Conservation (phyloP, 495 filamentous ascomycete species). For the Aspergillus wentii region DNA sequence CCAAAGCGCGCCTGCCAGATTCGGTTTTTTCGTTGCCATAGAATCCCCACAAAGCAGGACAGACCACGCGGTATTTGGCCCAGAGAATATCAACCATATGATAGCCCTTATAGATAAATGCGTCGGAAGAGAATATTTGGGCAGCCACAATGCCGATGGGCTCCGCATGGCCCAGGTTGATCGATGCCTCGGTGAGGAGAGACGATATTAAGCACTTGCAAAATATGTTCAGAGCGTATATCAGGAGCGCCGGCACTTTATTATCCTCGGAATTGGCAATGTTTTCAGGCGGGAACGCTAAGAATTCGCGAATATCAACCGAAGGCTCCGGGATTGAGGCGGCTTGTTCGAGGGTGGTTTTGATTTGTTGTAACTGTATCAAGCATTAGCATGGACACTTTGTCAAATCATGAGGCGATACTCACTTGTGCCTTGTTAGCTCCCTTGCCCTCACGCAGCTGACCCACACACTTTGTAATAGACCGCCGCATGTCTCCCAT, state of each 20-base stretch:
- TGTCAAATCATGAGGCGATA: neutral
- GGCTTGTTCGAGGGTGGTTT: constrained; percentile 40
- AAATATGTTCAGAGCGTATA: constrained; percentile 82
- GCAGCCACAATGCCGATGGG: constrained; percentile 74
- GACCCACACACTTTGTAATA: constrained; percentile 67
- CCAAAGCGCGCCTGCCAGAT: constrained; percentile 61
- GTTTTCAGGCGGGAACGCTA: constrained; percentile 52
- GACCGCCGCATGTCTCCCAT: constrained; percentile 73
- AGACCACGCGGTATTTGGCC: constrained; percentile 76
- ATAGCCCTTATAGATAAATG: constrained; percentile 63
- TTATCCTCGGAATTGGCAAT: constrained; percentile 48
- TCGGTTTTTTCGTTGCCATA: constrained; percentile 70
- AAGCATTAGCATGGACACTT: constrained; percentile 7
- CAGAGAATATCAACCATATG: constrained; percentile 81
- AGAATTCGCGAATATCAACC: constrained; percentile 64
- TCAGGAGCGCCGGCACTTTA: constrained; percentile 62
- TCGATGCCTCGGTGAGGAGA: constrained; percentile 68
- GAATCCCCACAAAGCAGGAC: constrained; percentile 85
- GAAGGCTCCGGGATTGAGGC: constrained; percentile 43
- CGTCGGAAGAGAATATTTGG: constrained; percentile 64
- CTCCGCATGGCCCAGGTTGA: constrained; percentile 67
- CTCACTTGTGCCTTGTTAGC: constrained; percentile 53
- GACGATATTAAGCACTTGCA: constrained; percentile 72
- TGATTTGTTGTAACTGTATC: constrained; percentile 43
- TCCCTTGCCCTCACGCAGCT: constrained; percentile 60